phyloP scores from a whole-genome alignment of 305 asterid species.

The Solanum aculeatissimum region DNA sequence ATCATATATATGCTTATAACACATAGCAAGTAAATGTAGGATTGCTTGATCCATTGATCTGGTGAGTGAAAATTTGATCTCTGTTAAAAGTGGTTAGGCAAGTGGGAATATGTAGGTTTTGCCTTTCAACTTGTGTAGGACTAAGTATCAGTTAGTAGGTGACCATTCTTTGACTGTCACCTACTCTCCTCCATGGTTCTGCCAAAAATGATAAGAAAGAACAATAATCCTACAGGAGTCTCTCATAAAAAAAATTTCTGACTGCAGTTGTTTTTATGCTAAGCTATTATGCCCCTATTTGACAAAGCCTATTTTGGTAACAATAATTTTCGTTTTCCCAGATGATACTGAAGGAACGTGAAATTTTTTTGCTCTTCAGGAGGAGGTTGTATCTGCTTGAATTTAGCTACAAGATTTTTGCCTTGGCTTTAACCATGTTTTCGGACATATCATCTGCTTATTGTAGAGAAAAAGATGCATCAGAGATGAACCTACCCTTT shows the following conservation, averaged over 20 bases:
- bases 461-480: neutral
- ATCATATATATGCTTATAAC: neutral
- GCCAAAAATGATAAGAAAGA: neutral
- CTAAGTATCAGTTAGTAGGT: neutral
- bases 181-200: neutral
- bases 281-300: conserved; percentile 23
- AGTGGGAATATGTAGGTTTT: neutral
- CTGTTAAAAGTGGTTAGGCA: neutral
- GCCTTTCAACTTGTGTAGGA: neutral
- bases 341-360: conserved; percentile 95
- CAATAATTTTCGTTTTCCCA: conserved; percentile 71
- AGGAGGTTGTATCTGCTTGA: conserved; percentile 45
- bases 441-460: neutral
- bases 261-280: neutral
- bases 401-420: conserved; percentile 24
- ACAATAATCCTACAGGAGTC: neutral
- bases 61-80: neutral
- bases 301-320: conserved; percentile 33
- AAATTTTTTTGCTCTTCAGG: conserved; percentile 36
- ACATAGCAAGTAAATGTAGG: neutral
- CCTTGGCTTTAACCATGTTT: conserved; percentile 8
- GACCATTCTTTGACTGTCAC: neutral
- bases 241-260: neutral
- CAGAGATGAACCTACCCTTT: neutral
- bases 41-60: neutral